These are phyloP conservation scores for Fusarium falciforme DNA, from an alignment of 2,329 filamentous ascomycete species.

Conservation along the genomic window DNA sequence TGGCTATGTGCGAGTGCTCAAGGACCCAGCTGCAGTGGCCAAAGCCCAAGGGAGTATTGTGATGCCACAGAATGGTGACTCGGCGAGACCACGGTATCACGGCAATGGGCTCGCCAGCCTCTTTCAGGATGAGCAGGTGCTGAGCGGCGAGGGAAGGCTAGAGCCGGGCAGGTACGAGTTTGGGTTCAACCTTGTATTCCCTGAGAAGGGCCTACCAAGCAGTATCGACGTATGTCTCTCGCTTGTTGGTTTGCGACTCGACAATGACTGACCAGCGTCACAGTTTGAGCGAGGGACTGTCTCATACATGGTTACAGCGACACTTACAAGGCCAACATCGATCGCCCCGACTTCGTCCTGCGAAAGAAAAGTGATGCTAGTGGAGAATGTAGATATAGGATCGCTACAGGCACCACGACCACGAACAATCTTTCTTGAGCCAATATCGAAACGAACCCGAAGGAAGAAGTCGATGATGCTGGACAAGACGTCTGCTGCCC, in stretches of 20 bases:
- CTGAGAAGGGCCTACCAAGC: conserved; percentile 78
- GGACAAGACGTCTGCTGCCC: conserved; percentile 58
- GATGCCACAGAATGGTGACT: conserved; percentile 53
- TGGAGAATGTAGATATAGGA: conserved; percentile 88
- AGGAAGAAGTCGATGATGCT: conserved; percentile 66
- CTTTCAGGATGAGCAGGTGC: conserved; percentile 83
- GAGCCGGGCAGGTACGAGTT: conserved; percentile 83
- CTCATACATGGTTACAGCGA: conserved; percentile 90
- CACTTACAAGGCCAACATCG: conserved; percentile 86
- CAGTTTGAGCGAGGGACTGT: conserved; percentile 97
- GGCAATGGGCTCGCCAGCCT: conserved; percentile 83
- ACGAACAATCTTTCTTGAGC: conserved; percentile 87
- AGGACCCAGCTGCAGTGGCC: conserved; percentile 70
- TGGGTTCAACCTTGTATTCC: conserved; percentile 79
- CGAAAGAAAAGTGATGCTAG: conserved; percentile 82
- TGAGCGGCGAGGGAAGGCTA: conserved; percentile 82
- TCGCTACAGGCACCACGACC: conserved; percentile 79
- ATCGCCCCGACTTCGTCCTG: conserved; percentile 84
- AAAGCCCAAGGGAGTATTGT: conserved; percentile 61
- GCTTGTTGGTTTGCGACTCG: not conserved
- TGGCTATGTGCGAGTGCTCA: conserved; percentile 83
- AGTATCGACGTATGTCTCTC: conserved; percentile 85
- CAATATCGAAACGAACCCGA: conserved; percentile 78
- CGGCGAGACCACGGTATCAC: conserved; percentile 66
- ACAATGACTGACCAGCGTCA: conserved; percentile 16